Conservation (phyloP, 2,329 filamentous ascomycete genomes). For the Ceratocystis lukuohia region DNA sequence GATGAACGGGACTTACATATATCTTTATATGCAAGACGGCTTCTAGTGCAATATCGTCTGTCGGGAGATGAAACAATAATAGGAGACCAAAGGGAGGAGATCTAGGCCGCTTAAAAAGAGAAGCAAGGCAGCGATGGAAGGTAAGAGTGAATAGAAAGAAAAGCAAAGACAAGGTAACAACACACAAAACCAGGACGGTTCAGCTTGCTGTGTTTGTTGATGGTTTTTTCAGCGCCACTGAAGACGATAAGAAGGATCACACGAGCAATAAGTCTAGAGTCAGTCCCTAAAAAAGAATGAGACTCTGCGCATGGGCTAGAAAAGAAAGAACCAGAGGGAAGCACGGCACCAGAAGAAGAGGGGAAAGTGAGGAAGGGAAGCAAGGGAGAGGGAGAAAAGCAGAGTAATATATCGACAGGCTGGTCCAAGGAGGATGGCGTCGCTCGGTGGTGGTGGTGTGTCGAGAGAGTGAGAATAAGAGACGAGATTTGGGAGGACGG, state of each 20-base stretch:
- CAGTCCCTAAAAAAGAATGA: not conserved
- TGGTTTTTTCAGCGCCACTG: not conserved
- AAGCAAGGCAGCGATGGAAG: not conserved
- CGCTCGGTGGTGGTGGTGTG: too few relatives aligned
- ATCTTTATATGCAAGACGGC: not conserved
- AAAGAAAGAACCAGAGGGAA: not conserved
- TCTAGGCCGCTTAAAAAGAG: not conserved
- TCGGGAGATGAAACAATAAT: not conserved
- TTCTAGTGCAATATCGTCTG: not conserved
- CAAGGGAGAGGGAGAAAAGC: not conserved
- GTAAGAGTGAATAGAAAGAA: not conserved
- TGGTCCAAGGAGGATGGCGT: too few relatives aligned
- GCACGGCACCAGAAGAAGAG: not conserved
- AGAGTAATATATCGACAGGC: not conserved
- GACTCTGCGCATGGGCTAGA: not conserved
- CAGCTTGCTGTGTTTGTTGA: constrained; percentile 6
- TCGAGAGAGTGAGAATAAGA: too few relatives aligned
- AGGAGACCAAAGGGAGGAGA: not conserved
- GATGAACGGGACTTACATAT: constrained; percentile 2
- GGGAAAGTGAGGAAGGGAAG: not conserved
- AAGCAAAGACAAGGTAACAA: not conserved
- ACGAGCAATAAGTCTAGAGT: not conserved
- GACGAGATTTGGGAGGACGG: not conserved
- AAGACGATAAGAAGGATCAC: not conserved
- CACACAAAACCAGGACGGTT: not conserved